Evolutionary conservation across 768 basidiomycete genomes (phyloP).

Genomic region (Cyclocybe aegerita): DNA sequence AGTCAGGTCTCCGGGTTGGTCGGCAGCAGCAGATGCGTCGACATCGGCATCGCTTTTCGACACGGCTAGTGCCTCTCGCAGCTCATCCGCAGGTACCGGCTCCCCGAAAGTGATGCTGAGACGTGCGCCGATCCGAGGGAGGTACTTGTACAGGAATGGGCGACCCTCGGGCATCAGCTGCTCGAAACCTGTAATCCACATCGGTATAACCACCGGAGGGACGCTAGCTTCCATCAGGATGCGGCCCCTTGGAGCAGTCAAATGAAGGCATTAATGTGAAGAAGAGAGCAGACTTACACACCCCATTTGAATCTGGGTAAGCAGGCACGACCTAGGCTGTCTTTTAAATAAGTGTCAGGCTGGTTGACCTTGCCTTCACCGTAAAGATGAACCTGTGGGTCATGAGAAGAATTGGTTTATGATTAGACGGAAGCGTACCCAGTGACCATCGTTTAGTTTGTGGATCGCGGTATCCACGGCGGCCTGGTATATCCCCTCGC

Average conservation of each 20-base stretch:
- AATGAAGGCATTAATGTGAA: slow-evolving; percentile 1
- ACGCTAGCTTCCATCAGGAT: slow-evolving; percentile 63
- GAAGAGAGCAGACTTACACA: slow-evolving; percentile 56
- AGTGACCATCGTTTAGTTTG: slow-evolving; percentile 77
- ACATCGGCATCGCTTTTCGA: slow-evolving; percentile 4
- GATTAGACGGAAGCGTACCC: slow-evolving; percentile 55
- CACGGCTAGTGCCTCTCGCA: slow-evolving; percentile 13
- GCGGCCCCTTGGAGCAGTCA: slow-evolving; percentile 56
- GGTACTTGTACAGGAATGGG: slow-evolving; percentile 66
- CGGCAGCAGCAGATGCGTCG: slow-evolving; percentile 2
- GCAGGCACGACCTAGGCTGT: slow-evolving; percentile 39
- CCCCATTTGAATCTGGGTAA: slow-evolving; percentile 94
- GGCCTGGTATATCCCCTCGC: slow-evolving; percentile 85
- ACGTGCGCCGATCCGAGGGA: slow-evolving; percentile 60
- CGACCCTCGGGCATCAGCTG: slow-evolving; percentile 89
- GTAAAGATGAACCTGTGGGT: slow-evolving; percentile 79
- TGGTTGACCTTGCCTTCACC: slow-evolving; percentile 90
- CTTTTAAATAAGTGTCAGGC: slow-evolving; percentile 46
- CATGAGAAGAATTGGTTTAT: background rate
- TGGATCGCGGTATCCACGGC: slow-evolving; percentile 83
- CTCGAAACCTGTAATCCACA: slow-evolving; percentile 91
- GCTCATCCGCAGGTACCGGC: slow-evolving; percentile 52
- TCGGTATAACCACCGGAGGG: slow-evolving; percentile 84
- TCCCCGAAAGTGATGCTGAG: slow-evolving; percentile 81
- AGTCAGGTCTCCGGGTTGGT: slow-evolving; percentile 11